Base-by-base conservation (phyloP, 2,329 filamentous ascomycete genomes). In the Exophiala sp. region DNA sequence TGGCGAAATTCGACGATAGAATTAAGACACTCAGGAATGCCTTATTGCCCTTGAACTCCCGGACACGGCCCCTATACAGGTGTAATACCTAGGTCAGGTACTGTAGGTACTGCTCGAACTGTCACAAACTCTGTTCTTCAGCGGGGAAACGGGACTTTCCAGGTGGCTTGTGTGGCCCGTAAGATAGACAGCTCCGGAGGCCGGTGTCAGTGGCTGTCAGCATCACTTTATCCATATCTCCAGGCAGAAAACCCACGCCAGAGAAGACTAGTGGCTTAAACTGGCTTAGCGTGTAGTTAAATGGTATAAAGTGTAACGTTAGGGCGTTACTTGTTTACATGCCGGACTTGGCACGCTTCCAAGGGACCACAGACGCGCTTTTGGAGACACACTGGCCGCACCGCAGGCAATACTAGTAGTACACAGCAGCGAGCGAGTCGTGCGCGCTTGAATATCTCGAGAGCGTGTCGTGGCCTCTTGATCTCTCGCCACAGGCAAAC, bases 101-200 rank as follows among this genome's bases (percentile, higher is more conserved):
- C n/a, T n/a, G n/a, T n/a, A n/a, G n/a, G 3, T 32, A 32, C 11
- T n/a, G 29, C 6, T 13, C 34, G 11, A 34, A 37, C 5, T 37
- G 14, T 13, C 14, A 37, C 18, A 37, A 37, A 5, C 34, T 18
- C 34, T 37, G n/a, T 8, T 18, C 18, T 37, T 18, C 5, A 37
- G 34, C 34, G 34, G 34, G 34, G 34, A 37, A 37, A 37, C 34
- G 34, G 34, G 34, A 37, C 16, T 37, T 37, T 19, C 34, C 34
- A 37, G 18, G 34, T 19, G 34, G 34, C 34, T 34, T 16, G 14
- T 34, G 30, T 34, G 30, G 13, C 30, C 30, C 30, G 6, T 27
- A 6, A 27, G 24, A 27, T 10, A 13, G 14, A 13, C 14, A 34
- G 30, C 30, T n/a, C 29, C 34, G 34, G 34, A 19, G 34, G 5